A percentile compares a stretch with the other conserved stretches of the same genome.
phyloP scores from a whole-genome alignment of 352 stramenopile genomes.

The Plasmopara halstedii region DNA sequence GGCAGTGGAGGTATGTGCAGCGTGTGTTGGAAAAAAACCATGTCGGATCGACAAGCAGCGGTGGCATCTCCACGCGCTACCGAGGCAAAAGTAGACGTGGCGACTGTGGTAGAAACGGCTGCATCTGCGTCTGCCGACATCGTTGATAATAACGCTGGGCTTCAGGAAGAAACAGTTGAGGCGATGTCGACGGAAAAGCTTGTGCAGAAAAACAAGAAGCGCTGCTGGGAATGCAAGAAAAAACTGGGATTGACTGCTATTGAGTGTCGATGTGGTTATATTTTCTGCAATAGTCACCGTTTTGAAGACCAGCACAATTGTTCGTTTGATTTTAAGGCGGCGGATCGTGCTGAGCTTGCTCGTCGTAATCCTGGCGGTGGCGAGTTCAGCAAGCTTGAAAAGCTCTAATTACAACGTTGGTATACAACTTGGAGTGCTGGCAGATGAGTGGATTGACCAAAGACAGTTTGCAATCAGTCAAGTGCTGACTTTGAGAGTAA shows the following conservation, averaged over 20 bases:
- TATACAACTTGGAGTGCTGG: not conserved
- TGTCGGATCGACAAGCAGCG: conserved; percentile 62
- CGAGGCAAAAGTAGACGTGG: conserved; percentile 19
- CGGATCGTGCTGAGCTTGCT: conserved; percentile 65
- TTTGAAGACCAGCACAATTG: conserved; percentile 85
- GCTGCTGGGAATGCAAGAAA: conserved; percentile 89
- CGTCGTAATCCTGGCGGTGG: conserved; percentile 74
- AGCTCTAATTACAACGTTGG: conserved; percentile 36
- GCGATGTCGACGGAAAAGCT: conserved; percentile 18
- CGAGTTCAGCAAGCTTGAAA: conserved; percentile 82
- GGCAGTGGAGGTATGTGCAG: conserved; percentile 76
- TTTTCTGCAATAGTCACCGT: conserved; percentile 82
- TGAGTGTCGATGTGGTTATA: conserved; percentile 83
- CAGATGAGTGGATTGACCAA: not conserved
- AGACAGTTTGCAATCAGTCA: conserved; percentile 11
- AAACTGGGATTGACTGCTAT: conserved; percentile 87
- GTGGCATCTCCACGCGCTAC: conserved; percentile 10
- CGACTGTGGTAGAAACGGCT: conserved; percentile 1
- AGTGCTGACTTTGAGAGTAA: conserved; percentile 8
- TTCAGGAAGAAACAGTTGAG: conserved; percentile 14
- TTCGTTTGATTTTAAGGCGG: conserved; percentile 80
- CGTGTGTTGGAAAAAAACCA: conserved; percentile 81
- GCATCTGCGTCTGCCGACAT: not conserved
- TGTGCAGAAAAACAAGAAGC: conserved; percentile 87
- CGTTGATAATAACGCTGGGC: conserved; percentile 10